Percentiles rank a stretch among this genome's conserved stretches.
Conservation (phyloP, 2,329 filamentous ascomycete species). For the Colletotrichum truncatum region DNA sequence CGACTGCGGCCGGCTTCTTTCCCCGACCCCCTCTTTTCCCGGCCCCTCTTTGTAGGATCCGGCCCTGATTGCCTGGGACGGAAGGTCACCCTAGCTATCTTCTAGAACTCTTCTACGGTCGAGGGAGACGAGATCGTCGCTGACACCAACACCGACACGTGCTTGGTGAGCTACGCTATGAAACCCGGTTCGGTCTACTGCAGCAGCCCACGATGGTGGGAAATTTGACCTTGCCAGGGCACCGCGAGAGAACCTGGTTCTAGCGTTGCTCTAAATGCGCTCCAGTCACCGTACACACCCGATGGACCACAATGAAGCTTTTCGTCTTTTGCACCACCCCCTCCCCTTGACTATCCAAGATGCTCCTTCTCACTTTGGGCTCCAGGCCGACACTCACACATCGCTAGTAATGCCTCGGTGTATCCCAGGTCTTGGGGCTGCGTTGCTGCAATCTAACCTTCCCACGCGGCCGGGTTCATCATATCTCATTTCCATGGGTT, state of each 20-base stretch:
- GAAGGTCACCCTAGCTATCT: constrained; percentile 7
- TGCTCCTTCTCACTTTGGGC: no score
- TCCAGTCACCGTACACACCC: not conserved
- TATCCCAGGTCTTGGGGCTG: not conserved
- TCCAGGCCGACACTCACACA: no score
- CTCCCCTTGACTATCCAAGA: not conserved
- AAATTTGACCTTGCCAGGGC: not conserved
- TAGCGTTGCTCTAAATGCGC: no score
- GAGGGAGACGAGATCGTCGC: not conserved
- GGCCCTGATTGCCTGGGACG: constrained; percentile 10
- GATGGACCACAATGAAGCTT: not conserved
- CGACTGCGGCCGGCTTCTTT: constrained; percentile 5
- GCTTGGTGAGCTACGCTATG: not conserved
- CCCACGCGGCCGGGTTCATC: not conserved
- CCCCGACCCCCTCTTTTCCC: constrained; percentile 11
- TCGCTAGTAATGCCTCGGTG: no score
- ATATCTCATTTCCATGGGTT: not conserved
- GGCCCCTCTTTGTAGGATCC: constrained; percentile 15
- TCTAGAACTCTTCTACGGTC: constrained; percentile 23
- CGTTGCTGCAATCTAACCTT: not conserved
- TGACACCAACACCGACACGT: constrained; percentile 5
- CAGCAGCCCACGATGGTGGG: not conserved
- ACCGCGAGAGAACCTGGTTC: no score
- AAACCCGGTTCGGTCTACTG: not conserved
- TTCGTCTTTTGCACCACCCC: not conserved